Base-by-base conservation (phyloP, 768 basidiomycete species). In the Saitozyma sp. region DNA sequence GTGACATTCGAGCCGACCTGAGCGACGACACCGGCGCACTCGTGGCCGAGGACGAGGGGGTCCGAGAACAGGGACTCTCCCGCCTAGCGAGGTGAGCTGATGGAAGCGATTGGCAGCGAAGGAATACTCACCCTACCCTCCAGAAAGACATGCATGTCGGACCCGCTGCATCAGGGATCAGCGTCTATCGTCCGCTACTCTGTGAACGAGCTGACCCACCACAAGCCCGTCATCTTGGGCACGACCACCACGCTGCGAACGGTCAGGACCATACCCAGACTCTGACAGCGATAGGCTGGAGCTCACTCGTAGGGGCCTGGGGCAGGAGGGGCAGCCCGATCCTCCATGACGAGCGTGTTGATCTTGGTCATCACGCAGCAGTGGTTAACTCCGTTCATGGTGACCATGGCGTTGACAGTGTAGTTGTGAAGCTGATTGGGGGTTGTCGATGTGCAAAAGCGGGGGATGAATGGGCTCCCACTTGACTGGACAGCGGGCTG, bases 21-120 rank as follows among this genome's bases (percentile, higher is more conserved):
- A n/a, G 50, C 54, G 6, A 69, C 67, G 6, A 69, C 55, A 3
- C 56, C 68, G 0, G 62, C 54, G 8, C 50, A 56, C 53, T 70
- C 68, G 45, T 70, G 68, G 10, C 68, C 68, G 14, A 70, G 60
- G 0, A 59, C 58, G 20, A 65, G 56, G 19, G 67, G 64, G 19
- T 60, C 59, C 41, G 52, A 43, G 50, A n/a, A 55, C 17, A 13
- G 16, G n/a, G 17, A 10, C 54, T 29, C 9, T 13, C 39, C 45
- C 14, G 9, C 13, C n/a, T 13, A 39, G 20, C 19, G 10, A 6
- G 3, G 10, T 39, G 51, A 57, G 56, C 54, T 51, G 29, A 29
- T 5, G 29, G 29, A 29, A 29, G 5, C 29, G 29, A 29, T 29
- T 29, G 29, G 29, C 29, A 29, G 29, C 29, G 29, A 29, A 29